Percentiles rank a stretch among this genome's conserved stretches.
Conservation (phyloP, 176 grass and related monocot species). For the Aegilops speltoides region DNA sequence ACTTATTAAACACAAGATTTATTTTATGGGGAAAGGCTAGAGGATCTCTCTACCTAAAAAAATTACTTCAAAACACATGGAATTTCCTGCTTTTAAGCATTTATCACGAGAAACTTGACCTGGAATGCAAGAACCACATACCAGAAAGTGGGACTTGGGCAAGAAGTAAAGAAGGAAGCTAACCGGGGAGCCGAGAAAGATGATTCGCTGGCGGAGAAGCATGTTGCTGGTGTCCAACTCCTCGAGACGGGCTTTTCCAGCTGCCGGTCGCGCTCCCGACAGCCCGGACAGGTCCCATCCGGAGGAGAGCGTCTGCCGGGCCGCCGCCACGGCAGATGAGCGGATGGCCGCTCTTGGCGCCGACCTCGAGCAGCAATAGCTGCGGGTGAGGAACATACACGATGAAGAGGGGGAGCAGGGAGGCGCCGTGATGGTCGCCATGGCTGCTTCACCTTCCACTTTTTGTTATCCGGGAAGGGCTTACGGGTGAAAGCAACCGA, state of each 20-base stretch:
- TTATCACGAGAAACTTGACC: neutral
- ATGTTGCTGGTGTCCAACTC: slow-evolving; percentile 72
- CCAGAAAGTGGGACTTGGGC: neutral
- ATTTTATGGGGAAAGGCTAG: neutral
- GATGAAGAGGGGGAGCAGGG: slow-evolving; percentile 2
- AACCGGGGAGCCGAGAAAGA: slow-evolving; percentile 84
- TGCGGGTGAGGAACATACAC: slow-evolving; percentile 7
- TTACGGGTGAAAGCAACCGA: neutral
- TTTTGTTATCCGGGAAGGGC: slow-evolving; percentile 24
- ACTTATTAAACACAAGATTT: slow-evolving; percentile 6
- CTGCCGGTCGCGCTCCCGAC: slow-evolving; percentile 28
- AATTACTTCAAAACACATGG: neutral
- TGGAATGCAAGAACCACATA: neutral
- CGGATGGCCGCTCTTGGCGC: slow-evolving; percentile 25
- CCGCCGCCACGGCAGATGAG: slow-evolving; percentile 19
- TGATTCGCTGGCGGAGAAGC: slow-evolving; percentile 81
- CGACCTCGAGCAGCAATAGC: neutral
- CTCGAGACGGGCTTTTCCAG: slow-evolving; percentile 51
- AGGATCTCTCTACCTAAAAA: neutral
- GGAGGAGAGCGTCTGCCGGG: slow-evolving; percentile 40
- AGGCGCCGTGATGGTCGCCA: slow-evolving; percentile 16
- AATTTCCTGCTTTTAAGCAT: neutral
- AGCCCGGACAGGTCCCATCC: slow-evolving; percentile 42
- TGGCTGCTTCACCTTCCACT: slow-evolving; percentile 24
- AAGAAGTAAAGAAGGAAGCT: neutral